Base-by-base conservation (phyloP, 1,284 basidiomycete genomes). In the Boletus subluridellus region DNA sequence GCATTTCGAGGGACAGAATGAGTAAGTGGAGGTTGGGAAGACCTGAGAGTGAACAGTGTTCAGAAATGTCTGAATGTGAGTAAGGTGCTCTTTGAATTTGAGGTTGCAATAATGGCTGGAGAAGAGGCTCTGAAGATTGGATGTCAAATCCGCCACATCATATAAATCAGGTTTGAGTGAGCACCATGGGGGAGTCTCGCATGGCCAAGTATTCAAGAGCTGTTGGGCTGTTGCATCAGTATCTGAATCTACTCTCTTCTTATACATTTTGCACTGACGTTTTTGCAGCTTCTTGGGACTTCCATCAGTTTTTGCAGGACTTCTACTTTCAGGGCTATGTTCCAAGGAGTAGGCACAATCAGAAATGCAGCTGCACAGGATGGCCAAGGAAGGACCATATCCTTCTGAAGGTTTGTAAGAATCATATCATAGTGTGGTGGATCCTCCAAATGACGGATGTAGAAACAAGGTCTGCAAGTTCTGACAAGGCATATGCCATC, bases 401-500 rank as follows among this genome's bases (percentile, higher is more conserved):
- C 63, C 64, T 10, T 62, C 47, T 4, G 55, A 46, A 12, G 65
- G 54, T 8, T 44, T 7, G 52, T 68, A 73, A 1, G 54, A 60
- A 61, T 21, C 21, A 21, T 21, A 61, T 21, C 21, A 21, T 21
- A 21, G 1, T 4, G 0, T 3, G 71, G 67, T 26, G 63, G 63
- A 12, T 60, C 42, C 12, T 62, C 60, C 2, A 4, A 14, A 42
- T 17, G 1, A 77, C 50, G 4, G 79, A 58, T 3, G 65, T 60
- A 0, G 66, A 65, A 5, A 76, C 62, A 24, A 73, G 60, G 5
- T 59, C 53, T 4, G 26, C 5, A 3, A 60, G 41, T 0, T 58
- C 7, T 0, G 55, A 17, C 4, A 62, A 66, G 1, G 59, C 57
- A 57, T 74, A 79, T 26, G 61, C 67, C 60, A 76, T 65, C 1